Evolutionary conservation across 1,284 basidiomycete genomes (phyloP).

Genomic region (Boletus albobrunnescens): DNA sequence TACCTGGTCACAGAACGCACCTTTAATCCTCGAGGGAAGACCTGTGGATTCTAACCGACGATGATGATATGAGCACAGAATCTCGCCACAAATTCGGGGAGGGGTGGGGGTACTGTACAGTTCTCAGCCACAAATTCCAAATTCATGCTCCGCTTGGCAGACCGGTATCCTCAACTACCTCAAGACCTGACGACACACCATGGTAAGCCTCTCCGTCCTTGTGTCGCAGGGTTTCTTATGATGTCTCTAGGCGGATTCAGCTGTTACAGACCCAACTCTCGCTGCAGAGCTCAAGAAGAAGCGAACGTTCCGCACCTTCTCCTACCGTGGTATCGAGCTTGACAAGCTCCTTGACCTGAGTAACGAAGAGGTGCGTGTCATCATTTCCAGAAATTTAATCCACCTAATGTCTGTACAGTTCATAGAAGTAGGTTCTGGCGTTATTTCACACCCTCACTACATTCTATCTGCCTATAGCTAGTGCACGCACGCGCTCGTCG

Average conservation of each 20-base stretch:
- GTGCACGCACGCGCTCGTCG: conserved; percentile 98
- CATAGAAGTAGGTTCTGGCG: conserved; percentile 56
- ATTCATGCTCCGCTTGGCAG: conserved; percentile 42
- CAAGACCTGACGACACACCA: conserved; percentile 44
- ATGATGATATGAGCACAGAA: conserved; percentile 20
- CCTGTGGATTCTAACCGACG: conserved; percentile 84
- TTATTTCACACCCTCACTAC: conserved; percentile 7
- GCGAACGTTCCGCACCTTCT: conserved; percentile 98
- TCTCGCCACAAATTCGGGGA: conserved; percentile 4
- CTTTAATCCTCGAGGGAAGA: conserved; percentile 87
- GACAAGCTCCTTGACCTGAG: conserved; percentile 94
- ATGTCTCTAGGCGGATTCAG: conserved; percentile 62
- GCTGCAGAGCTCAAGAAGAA: conserved; percentile 96
- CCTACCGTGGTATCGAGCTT: conserved; percentile 96
- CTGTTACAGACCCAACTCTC: conserved; percentile 80
- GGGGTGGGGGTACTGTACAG: conserved; percentile 58
- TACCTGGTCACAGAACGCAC: conserved; percentile 35
- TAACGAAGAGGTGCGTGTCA: conserved; percentile 80
- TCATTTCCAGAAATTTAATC: not conserved
- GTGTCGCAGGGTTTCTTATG: not conserved
- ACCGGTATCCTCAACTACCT: conserved; percentile 16
- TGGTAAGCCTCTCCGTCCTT: conserved; percentile 44
- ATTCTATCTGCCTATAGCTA: conserved; percentile 64
- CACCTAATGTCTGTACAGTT: conserved; percentile 44
- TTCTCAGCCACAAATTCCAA: conserved; percentile 41